These are phyloP conservation scores for Annona squamosa DNA, from an alignment of 164 flowering plant genomes.

Conservation along the genomic window DNA sequence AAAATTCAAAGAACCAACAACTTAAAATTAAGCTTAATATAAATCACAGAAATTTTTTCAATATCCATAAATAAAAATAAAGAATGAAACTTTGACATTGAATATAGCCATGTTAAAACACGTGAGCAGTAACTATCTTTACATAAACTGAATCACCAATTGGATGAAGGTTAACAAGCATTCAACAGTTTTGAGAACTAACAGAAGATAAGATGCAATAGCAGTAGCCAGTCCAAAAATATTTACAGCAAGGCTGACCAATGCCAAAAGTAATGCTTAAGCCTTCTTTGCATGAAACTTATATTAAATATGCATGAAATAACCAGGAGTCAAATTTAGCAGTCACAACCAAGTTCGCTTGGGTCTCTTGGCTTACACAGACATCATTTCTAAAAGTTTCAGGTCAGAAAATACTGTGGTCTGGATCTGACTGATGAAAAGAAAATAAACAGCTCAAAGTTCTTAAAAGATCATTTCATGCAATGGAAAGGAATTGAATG, in stretches of 20 bases:
- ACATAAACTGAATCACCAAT: background rate
- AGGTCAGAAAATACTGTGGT: too few relatives aligned
- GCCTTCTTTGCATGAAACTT: background rate
- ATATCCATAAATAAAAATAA: background rate
- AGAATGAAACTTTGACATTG: background rate
- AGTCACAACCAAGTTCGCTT: too few relatives aligned
- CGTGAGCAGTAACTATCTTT: background rate
- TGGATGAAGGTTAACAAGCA: background rate
- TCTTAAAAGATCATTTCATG: too few relatives aligned
- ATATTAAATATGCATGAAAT: background rate
- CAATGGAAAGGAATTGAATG: too few relatives aligned
- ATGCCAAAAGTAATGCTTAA: background rate
- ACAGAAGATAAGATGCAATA: background rate
- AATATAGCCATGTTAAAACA: background rate
- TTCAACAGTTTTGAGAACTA: background rate
- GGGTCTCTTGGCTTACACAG: too few relatives aligned
- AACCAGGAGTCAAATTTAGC: background rate
- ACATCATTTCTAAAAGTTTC: too few relatives aligned
- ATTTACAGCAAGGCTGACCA: background rate
- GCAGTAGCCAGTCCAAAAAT: background rate
- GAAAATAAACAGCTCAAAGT: too few relatives aligned
- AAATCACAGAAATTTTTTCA: background rate
- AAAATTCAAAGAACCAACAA: background rate
- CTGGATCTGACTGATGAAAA: too few relatives aligned
- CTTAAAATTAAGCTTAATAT: background rate